Conservation (phyloP, 352 stramenopile genomes). For the Phytopythium sindhum region DNA sequence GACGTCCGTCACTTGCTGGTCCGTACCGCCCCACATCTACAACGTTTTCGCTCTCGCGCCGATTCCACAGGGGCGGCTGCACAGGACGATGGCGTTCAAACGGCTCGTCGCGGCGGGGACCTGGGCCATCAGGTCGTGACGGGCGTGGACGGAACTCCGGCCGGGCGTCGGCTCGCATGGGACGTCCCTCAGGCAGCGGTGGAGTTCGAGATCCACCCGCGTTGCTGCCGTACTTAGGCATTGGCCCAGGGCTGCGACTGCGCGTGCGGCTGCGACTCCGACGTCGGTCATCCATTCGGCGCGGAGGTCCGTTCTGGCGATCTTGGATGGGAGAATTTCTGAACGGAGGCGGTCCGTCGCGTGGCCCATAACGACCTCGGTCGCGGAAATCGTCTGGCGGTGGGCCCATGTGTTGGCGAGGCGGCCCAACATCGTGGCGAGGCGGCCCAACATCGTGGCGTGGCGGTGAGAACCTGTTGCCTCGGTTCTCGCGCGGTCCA, state of each 20-base stretch:
- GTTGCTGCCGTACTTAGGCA: conserved; percentile 17
- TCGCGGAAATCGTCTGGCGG: conserved; percentile 10
- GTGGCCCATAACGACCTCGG: conserved; percentile 7
- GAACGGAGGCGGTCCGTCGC: conserved; percentile 18
- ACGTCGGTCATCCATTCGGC: conserved; percentile 13
- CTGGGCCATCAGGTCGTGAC: conserved; percentile 23
- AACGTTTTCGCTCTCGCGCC: conserved; percentile 15
- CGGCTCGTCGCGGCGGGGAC: conserved; percentile 46
- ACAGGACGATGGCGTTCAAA: conserved; percentile 37
- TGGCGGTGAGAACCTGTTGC: conserved; percentile 13
- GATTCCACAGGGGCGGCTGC: conserved; percentile 26
- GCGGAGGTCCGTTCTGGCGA: conserved; percentile 15
- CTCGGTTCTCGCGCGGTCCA: conserved; percentile 7
- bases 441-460: conserved; percentile 8
- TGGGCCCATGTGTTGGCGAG: not conserved
- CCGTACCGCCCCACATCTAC: not conserved
- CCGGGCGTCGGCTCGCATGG: conserved; percentile 17
- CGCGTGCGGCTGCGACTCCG: conserved; percentile 26
- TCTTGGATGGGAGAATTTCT: conserved; percentile 2
- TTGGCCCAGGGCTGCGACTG: conserved; percentile 3
- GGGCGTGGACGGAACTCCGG: conserved; percentile 11
- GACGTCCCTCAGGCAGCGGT: conserved; percentile 23
- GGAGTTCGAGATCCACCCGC: conserved; percentile 10
- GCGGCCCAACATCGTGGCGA: not conserved
- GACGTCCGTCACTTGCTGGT: conserved; percentile 7